phyloP scores from a whole-genome alignment of 495 filamentous ascomycete genomes.

The Evernia prunastri region DNA sequence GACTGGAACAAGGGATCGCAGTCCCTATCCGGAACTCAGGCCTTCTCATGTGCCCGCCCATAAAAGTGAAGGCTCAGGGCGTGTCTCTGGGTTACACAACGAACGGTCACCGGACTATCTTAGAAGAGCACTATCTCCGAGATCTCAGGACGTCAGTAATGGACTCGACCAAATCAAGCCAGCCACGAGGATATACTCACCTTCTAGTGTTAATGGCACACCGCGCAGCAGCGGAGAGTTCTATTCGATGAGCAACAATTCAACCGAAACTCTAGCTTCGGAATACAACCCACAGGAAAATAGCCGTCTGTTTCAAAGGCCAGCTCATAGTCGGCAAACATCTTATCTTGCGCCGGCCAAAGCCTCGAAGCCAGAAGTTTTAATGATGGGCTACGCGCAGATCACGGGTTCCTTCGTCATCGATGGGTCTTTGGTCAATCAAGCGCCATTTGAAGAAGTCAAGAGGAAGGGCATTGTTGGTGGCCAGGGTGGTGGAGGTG shows the following conservation, averaged over 20 bases:
- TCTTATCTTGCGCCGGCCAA: conserved; percentile 49
- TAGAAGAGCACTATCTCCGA: conserved; percentile 8
- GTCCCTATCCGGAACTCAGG: conserved; percentile 54
- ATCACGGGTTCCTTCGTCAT: conserved; percentile 87
- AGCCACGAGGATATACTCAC: conserved; percentile 66
- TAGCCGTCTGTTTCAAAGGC: conserved; percentile 39
- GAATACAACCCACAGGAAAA: conserved; percentile 72
- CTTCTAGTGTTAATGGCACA: conserved; percentile 57
- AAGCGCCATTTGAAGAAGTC: conserved; percentile 87
- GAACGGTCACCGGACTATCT: conserved; percentile 22
- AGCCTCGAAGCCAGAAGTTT: conserved; percentile 54
- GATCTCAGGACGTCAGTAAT: conserved; percentile 7
- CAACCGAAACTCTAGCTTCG: conserved; percentile 84
- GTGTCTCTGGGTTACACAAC: conserved; percentile 36
- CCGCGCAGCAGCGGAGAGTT: conserved; percentile 91
- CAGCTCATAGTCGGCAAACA: conserved; percentile 54
- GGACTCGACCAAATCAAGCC: conserved; percentile 48
- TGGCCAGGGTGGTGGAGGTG: conserved; percentile 71
- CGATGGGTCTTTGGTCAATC: conserved; percentile 85
- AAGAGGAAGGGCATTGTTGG: conserved; percentile 90
- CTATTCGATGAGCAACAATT: conserved; percentile 88
- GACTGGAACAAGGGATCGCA: conserved; percentile 34
- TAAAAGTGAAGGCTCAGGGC: conserved; percentile 10
- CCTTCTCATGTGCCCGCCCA: conserved; percentile 53
- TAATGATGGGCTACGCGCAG: conserved; percentile 98